A percentile compares a stretch with the other conserved stretches of the same genome.
phyloP scores from a whole-genome alignment of 2,329 filamentous ascomycete species.

The Apiospora aurea region DNA sequence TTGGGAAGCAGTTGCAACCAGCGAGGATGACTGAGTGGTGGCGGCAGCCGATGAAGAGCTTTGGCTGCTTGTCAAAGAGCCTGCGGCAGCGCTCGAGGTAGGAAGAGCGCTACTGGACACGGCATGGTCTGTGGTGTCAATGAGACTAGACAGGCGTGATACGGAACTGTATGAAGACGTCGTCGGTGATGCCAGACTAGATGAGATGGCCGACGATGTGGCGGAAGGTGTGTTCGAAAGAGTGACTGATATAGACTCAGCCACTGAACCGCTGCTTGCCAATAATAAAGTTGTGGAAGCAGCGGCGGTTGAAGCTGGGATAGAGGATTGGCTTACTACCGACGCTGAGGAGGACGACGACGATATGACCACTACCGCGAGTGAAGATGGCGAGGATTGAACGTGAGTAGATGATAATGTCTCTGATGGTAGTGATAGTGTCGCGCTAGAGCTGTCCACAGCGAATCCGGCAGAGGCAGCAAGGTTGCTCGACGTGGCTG shows the following conservation, averaged over 20 bases:
- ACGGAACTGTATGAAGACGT: constrained; percentile 24
- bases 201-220: neutral
- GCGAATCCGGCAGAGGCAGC: constrained; percentile 2
- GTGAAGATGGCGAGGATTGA: neutral
- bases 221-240: neutral
- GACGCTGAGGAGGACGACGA: neutral
- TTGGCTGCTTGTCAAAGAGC: neutral
- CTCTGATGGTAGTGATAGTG: neutral
- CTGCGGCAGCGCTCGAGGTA: neutral
- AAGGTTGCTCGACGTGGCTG: neutral
- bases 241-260: neutral
- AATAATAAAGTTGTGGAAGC: neutral
- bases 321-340: neutral
- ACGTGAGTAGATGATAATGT: neutral
- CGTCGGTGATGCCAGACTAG: neutral
- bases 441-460: neutral
- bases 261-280: neutral
- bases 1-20: neutral
- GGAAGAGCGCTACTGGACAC: neutral
- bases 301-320: neutral
- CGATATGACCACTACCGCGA: neutral
- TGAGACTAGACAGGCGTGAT: constrained; percentile 26
- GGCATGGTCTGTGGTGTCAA: constrained; percentile 22
- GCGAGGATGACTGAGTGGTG: neutral
- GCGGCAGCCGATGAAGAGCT: neutral